Percentiles rank a stretch among this genome's conserved stretches.
Conservation (phyloP, 495 filamentous ascomycete genomes). For the Amniculicola lignicola region DNA sequence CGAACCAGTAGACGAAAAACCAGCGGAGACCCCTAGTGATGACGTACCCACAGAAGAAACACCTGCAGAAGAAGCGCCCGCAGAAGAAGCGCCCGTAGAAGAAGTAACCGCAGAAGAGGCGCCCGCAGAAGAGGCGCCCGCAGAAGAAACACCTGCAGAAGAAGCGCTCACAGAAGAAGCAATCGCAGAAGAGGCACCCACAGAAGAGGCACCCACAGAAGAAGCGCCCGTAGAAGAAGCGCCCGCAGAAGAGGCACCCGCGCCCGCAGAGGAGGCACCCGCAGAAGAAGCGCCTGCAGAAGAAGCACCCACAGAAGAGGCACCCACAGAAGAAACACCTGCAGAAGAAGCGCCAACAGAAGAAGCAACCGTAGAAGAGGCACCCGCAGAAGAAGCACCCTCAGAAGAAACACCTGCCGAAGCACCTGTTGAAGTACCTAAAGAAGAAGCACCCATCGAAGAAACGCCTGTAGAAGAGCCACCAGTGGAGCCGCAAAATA, state of each 20-base stretch:
- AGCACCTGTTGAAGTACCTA: not conserved
- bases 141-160: not conserved
- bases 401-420: not conserved
- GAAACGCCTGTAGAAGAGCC: not conserved
- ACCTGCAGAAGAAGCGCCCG: slow-evolving; percentile 5
- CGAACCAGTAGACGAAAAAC: not conserved
- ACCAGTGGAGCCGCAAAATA: not conserved
- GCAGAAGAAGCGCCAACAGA: not conserved
- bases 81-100: not conserved
- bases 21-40: not conserved
- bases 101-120: not conserved
- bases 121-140: not conserved
- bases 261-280: not conserved
- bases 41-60: slow-evolving; percentile 1
- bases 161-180: too few species aligned
- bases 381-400: not conserved
- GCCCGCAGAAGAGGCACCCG: not conserved
- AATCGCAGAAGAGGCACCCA: not conserved
- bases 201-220: slow-evolving; percentile 3
- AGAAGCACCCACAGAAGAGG: not conserved
- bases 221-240: slow-evolving; percentile 3
- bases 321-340: too few species aligned
- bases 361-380: not conserved
- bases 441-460: not conserved
- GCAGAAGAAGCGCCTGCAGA: slow-evolving; percentile 1